Evolutionary conservation across 73 alveolate species (phyloP).

Genomic region (Paraurostyla sp.): DNA sequence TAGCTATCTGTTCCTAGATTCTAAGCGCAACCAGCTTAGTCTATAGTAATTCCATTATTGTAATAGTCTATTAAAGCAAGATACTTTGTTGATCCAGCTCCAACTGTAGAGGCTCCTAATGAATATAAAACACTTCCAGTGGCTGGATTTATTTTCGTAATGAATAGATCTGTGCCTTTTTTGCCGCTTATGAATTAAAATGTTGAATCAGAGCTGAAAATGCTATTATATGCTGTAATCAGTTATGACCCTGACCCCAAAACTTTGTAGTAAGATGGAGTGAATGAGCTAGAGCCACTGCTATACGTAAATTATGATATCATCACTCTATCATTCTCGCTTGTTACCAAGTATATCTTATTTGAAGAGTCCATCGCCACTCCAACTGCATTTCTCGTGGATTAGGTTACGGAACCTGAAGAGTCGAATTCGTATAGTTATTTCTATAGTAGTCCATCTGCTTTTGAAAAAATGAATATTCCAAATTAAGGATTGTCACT

Average conservation of each 20-base stretch:
- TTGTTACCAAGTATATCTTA: not conserved
- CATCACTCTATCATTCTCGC: not conserved
- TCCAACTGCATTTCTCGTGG: not conserved
- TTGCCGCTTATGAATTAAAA: not conserved
- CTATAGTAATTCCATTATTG: not conserved
- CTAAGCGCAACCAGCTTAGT: conserved; percentile 5
- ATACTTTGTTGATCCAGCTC: not conserved
- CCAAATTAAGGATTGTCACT: not conserved
- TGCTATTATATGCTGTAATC: not conserved
- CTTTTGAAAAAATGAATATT: not conserved
- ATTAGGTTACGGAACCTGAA: not conserved
- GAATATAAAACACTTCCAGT: not conserved
- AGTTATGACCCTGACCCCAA: not conserved
- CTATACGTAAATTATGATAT: not conserved
- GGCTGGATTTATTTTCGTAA: not conserved
- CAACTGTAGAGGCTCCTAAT: not conserved
- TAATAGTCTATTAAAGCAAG: not conserved
- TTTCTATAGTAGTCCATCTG: not conserved
- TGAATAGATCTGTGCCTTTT: not conserved
- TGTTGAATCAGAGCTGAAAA: not conserved
- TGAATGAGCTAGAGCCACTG: not conserved
- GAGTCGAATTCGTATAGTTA: not conserved
- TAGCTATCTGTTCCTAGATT: not conserved
- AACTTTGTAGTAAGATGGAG: not conserved
- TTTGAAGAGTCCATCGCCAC: not conserved